These are phyloP conservation scores for Parascedosporium putredinis DNA, from an alignment of 2,329 filamentous ascomycete species.

Conservation along the genomic window DNA sequence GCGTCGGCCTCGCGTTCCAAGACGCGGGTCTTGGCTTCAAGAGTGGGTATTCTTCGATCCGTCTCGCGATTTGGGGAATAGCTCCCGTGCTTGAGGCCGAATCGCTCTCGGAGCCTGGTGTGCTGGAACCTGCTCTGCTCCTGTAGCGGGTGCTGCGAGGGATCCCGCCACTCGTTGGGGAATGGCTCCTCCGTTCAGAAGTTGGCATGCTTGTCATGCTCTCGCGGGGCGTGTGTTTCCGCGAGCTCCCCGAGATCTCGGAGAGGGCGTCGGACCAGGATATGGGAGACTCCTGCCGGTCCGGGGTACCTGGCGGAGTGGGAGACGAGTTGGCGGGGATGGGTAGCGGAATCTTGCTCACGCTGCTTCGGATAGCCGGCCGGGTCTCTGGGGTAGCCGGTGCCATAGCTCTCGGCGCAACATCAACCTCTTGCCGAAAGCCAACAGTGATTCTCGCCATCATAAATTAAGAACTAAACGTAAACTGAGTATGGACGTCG, in stretches of 20 bases:
- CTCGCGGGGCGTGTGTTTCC: not conserved
- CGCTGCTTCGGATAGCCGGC: not conserved
- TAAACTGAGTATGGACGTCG: too few species aligned
- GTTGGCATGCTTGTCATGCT: not conserved
- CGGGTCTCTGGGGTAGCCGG: not conserved
- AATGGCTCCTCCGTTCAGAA: not conserved
- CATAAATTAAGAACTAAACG: not conserved
- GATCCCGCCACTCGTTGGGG: not conserved
- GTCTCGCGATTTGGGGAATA: not conserved
- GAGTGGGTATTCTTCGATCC: not conserved
- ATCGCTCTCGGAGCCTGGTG: not conserved
- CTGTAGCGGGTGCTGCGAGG: not conserved
- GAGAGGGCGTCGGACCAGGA: not conserved
- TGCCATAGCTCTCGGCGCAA: not conserved
- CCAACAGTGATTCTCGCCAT: not conserved
- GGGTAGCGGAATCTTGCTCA: not conserved
- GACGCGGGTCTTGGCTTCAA: constrained; percentile 2
- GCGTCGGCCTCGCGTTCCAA: not conserved
- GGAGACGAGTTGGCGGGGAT: not conserved
- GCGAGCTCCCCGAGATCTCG: not conserved
- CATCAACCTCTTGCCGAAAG: not conserved
- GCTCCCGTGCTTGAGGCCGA: not conserved
- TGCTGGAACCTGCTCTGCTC: not conserved
- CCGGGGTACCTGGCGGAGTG: not conserved
- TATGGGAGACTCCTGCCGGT: not conserved